These are phyloP conservation scores for Apiospora hydei DNA, from an alignment of 2,329 filamentous ascomycete genomes.

Conservation along the genomic window DNA sequence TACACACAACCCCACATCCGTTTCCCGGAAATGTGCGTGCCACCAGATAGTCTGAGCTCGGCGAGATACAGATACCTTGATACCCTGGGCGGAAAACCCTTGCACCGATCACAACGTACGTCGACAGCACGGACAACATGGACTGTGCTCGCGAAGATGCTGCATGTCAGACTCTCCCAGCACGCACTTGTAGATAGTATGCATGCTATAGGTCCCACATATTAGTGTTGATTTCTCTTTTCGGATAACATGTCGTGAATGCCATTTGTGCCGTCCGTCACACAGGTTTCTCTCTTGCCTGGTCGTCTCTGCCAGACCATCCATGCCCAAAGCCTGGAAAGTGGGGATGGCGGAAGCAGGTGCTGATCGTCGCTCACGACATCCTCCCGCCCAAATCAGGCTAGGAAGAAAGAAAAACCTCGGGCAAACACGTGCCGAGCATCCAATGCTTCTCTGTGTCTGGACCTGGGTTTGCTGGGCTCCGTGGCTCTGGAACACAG, in stretches of 20 bases:
- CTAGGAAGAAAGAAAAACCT: conserved; percentile 11
- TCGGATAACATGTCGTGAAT: conserved; percentile 27
- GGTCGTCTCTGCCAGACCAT: not conserved
- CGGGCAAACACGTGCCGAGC: conserved; percentile 11
- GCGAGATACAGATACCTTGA: conserved; percentile 15
- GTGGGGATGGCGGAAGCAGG: not conserved
- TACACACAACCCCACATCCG: conserved; percentile 5
- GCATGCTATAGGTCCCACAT: conserved; percentile 19
- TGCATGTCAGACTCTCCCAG: conserved; percentile 22
- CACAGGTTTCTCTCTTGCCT: not conserved
- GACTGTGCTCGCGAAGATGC: conserved; percentile 8
- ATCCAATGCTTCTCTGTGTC: not conserved
- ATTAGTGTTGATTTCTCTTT: conserved; percentile 24
- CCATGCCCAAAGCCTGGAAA: conserved; percentile 17
- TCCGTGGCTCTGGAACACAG: conserved; percentile 13
- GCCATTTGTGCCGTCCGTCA: not conserved
- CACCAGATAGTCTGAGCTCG: conserved; percentile 16
- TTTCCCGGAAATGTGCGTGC: conserved; percentile 9
- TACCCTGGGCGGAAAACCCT: conserved; percentile 2
- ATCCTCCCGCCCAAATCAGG: not conserved
- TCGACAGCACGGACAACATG: conserved; percentile 22
- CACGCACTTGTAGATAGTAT: conserved; percentile 6
- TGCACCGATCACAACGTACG: conserved; percentile 12
- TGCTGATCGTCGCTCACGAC: conserved; percentile 12
- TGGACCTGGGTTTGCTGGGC: not conserved